Base-by-base conservation (phyloP, 2,329 filamentous ascomycete species). In the Byssoonygena ceratinophila region DNA sequence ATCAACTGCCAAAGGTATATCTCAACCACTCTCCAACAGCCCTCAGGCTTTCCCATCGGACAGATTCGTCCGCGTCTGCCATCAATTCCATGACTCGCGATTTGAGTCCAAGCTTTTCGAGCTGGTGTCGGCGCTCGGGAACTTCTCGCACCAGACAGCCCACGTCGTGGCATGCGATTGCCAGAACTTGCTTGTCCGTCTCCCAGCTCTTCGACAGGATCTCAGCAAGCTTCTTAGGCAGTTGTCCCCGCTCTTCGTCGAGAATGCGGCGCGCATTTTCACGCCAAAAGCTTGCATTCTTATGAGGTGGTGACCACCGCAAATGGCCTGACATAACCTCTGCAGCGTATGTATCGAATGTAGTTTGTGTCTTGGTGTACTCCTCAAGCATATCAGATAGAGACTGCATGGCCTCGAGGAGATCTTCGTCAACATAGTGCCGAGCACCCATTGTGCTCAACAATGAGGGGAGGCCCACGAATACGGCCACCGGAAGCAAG, bases 131-230 rank as follows among this genome's bases (percentile, higher is more conserved):
- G 73, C 84, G 86, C 73, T 94, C 89, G 0, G 90, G 89, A 51
- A 91, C 85, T 68, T 94, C 87, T 69, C 87, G 90, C 46, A 96
- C 89, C 55, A 96, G 72, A 57, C 77, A 83, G n/a, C 87, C 89
- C 18, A 96, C 80, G 64, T 96, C 90, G 66, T 94, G 95, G 71
- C 89, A 94, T 18, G 85, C 90, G 70, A 95, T 91, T 1, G 90
- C 90, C 58, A 96, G 74, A 20, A 95, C 90, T 63, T 85, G 80
- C 69, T 85, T 85, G 63, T 92, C 86, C 66, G 86, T 88, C 62
- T 92, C 87, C 83, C 87, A 78, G 75, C 79, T 81, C 79, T 94
- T 73, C 67, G 81, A 76, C 72, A 95, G 77, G 57, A 95, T 94
- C 61, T 89, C 85, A n/a, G 84, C 86, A 52, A 96, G 75, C 72